Conservation (phyloP, 148 eudicot genomes). For the Chenopodium formosanum region DNA sequence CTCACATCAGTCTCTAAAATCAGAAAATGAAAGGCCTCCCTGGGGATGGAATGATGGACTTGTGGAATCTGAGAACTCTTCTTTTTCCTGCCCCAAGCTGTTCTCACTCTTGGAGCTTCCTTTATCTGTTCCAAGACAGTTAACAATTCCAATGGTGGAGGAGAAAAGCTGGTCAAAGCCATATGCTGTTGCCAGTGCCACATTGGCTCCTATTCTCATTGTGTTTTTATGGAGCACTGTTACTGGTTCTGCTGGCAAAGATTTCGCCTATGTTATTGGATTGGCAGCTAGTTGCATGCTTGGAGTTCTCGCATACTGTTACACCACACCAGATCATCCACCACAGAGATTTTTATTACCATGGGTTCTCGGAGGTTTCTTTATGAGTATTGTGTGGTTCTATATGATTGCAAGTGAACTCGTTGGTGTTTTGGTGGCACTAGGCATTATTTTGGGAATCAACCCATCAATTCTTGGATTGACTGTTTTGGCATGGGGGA, state of each 20-base stretch:
- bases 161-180: slow-evolving; percentile 81
- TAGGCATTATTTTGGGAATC: slow-evolving; percentile 68
- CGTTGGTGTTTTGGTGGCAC: slow-evolving; percentile 72
- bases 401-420: slow-evolving; percentile 95
- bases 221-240: slow-evolving; percentile 60
- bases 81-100: slow-evolving; percentile 54
- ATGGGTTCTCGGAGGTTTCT: slow-evolving; percentile 88
- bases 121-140: slow-evolving; percentile 66
- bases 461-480: slow-evolving; percentile 86
- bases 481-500: slow-evolving; percentile 98
- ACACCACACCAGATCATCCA: slow-evolving; percentile 62
- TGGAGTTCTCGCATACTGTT: slow-evolving; percentile 50
- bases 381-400: slow-evolving; percentile 95
- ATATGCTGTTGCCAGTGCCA: slow-evolving; percentile 78
- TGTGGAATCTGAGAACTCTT: slow-evolving; percentile 33
- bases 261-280: slow-evolving; percentile 43
- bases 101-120: slow-evolving; percentile 70
- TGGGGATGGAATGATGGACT: slow-evolving; percentile 97
- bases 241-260: slow-evolving; percentile 40
- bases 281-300: slow-evolving; percentile 41
- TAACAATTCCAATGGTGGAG: slow-evolving; percentile 84
- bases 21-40: slow-evolving; percentile 64
- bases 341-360: slow-evolving; percentile 61
- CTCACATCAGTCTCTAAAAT: slow-evolving; percentile 57
- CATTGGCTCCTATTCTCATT: slow-evolving; percentile 70